A percentile compares a stretch with the other conserved stretches of the same genome.
These are phyloP conservation scores for Fusarium sp. DNA, from an alignment of 2,329 filamentous ascomycete genomes.

Conservation along the genomic window DNA sequence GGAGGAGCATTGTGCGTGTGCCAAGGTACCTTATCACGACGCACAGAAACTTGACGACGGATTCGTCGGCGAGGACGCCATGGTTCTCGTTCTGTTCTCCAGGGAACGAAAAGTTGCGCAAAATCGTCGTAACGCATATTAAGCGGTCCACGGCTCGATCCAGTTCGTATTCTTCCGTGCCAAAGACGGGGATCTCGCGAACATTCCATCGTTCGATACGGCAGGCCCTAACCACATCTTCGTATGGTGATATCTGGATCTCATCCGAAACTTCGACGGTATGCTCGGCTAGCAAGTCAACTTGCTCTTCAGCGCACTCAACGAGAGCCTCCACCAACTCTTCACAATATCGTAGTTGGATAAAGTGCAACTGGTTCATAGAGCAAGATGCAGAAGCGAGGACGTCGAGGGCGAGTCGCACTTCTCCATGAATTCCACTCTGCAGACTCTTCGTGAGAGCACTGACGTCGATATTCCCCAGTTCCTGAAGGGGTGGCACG, in stretches of 20 bases:
- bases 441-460: conserved; percentile 91
- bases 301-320: conserved; percentile 90
- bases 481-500: conserved; percentile 78
- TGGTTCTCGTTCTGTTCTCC: conserved; percentile 74
- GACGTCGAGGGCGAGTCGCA: conserved; percentile 89
- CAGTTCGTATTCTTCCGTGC: conserved; percentile 81
- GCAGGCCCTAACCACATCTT: conserved; percentile 86
- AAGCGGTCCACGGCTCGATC: conserved; percentile 88
- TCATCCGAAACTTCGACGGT: conserved; percentile 88
- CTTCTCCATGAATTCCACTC: conserved; percentile 88
- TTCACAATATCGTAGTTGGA: conserved; percentile 80
- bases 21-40: conserved; percentile 87
- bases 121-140: conserved; percentile 89
- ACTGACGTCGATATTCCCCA: conserved; percentile 90
- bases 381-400: conserved; percentile 76
- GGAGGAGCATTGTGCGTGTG: conserved; percentile 87
- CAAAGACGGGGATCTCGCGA: conserved; percentile 79
- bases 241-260: conserved; percentile 85
- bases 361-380: conserved; percentile 71
- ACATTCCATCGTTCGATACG: conserved; percentile 78
- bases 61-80: conserved; percentile 76
- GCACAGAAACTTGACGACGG: conserved; percentile 85
- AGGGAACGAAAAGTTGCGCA: conserved; percentile 92
- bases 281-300: conserved; percentile 86
- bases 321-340: conserved; percentile 89